Base-by-base conservation (phyloP, 495 filamentous ascomycete species). In the Trichoderma erinaceum region DNA sequence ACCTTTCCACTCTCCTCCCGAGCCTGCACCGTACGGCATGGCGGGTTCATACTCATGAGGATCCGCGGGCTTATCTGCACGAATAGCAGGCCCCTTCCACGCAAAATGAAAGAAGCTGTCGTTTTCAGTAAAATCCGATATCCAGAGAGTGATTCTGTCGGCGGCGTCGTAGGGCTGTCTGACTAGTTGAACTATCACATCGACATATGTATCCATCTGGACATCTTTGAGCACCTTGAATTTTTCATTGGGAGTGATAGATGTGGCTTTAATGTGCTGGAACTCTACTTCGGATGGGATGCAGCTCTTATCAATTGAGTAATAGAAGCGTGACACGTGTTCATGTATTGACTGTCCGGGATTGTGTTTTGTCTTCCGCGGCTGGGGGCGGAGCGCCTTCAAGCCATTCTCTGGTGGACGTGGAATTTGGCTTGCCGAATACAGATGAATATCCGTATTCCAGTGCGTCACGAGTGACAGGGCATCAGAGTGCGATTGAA, bases 61-160 rank as follows among this genome's bases (percentile, higher is more conserved):
- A 41, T 80, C 77, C 29, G 15, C 15, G 10, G 23, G 23, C 25
- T 67, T 70, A 41, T 72, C 79, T 65, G 78, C 73, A 43, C 76
- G 70, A 32, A 76, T 73, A 12, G 76, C 73, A 13, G 73, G 70
- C 23, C 74, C 78, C 18, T 80, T 78, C 69, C 81, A 83, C 25
- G 78, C 80, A 64, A 88, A 86, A 41, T 87, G 76, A 58, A 82
- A 86, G 25, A 98, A 85, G 41, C 71, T 67, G 0, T 76, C 71
- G 69, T 96, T 90, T 29, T 82, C 74, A 11, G 93, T 96, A 76
- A 96, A 99, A 75, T 99, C 95, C 0, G 91, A 93, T 21, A 97
- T 74, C 75, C 93, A 92, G 0, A 99, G 56, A 1, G 89, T 86
- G 23, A 84, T 74, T 66, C 75, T 84, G 21, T 81, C 80, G 35